Evolutionary conservation across 345 rosid genomes (phyloP), one percentile per base, ranked within the genome.

Genomic region (Melaleuca alternifolia): DNA sequence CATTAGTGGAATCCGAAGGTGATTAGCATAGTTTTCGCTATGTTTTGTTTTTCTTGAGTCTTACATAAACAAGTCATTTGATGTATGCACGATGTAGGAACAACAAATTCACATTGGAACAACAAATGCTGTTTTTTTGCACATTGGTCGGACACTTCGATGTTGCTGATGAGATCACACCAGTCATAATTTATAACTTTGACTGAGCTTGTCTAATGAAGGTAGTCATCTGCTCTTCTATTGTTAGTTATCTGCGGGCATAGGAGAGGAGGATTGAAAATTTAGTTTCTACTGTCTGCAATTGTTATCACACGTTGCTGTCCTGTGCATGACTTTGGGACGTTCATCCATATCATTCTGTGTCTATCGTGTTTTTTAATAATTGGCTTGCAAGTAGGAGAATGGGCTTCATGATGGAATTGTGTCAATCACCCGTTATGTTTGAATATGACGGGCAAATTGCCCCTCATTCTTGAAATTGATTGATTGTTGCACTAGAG

Each of bases 11-110:
- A 92, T 96, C 96, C 37, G 96, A 97, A 88, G 99, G 97, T 59
- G 98, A 96, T 86, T 96, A 96, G 61, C 98, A 97, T 50, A 99
- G 99, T 85, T 97, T 97, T 87, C 95, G 97, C 85, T 96, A 96
- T 96, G 99, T 95, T 89, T 85, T 23, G 88, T 51, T 51, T 61
- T 56, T 33, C 14, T 33, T 8, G 18, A 51, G n/a, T 83, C 46
- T 83, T 53, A 6, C 33, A 18, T 83, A 18, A 51, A 37, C 7
- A 71, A 33, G 48, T 71, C 79, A 18, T 71, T 30, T 18, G 79
- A 9, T 0, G 2, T 2, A 0, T 16, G 79, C 33, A 1, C 12
- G 3, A 14, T 8, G 2, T 54, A 85, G 65, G 48, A 79, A 41
- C 41, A 41, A 41, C 41, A 41, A 37, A 56, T 52, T 59, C 50